Evolutionary conservation across 805 yeast genomes (phyloP), one percentile per base, ranked within the genome.

Genomic region (Sungouiella blattae): DNA sequence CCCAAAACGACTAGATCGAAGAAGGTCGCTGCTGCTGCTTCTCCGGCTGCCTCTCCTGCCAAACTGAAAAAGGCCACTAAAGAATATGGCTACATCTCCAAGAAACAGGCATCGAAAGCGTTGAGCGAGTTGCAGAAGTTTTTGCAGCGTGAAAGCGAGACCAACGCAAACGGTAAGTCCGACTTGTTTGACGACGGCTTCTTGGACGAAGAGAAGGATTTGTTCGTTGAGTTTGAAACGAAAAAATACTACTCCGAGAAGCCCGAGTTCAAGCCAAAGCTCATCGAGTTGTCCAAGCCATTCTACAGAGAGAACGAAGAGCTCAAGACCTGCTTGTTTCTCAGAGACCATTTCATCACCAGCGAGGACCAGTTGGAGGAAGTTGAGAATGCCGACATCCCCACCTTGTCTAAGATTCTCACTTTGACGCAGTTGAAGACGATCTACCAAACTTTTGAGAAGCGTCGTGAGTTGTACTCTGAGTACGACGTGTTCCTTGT

Each of bases 361-460:
- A 62, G 60, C 41, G 53, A 62, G n/a, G 70, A 62, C 18, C 58
- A 67, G 34, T 53, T 76, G 39, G 69, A 65, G 36, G 48, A 61
- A 37, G 64, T 77, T 36, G 82, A 77, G 55, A 59, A 58, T 25
- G 70, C 62, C 23, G 49, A 64, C 14, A 63, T 76, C 21, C 72
- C 75, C 15, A 60, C 73, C 26, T 59, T 77, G 28, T 38, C 59
- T 15, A 72, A 74, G 50, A 79, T 89, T 36, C 70, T 88, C 22
- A 74, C 93, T 5, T 81, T 82, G 36, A 70, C 77, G 30, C 83
- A 87, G 47, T 70, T 93, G 44, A 87, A 87, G 59, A 85, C 88
- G 22, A 83, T 82, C 41, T 91, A 79, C 71, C 87, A 87, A 64
- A 77, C 86, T n/a, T 93, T 67, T 52, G 97, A 93, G 61, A 81